phyloP scores from a whole-genome alignment of 2,329 filamentous ascomycete species.

The Pleurostoma richardsiae region DNA sequence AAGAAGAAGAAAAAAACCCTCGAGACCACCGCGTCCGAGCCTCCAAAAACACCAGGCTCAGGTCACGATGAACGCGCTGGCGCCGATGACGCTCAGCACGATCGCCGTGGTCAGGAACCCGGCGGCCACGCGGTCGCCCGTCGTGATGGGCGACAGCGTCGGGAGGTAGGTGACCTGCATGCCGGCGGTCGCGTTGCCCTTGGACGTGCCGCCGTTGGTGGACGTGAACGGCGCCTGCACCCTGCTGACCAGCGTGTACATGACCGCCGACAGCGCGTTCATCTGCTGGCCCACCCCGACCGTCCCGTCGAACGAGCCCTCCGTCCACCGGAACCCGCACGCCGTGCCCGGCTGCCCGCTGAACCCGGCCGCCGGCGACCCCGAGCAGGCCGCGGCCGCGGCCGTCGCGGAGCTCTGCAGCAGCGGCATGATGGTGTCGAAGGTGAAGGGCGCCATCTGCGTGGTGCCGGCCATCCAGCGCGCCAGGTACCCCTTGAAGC shows the following conservation, averaged over 20 bases:
- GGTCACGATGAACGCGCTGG: slow-evolving; percentile 42
- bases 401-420: slow-evolving; percentile 44
- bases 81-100: slow-evolving; percentile 40
- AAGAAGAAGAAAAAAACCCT: too few species aligned
- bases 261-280: slow-evolving; percentile 59
- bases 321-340: slow-evolving; percentile 65
- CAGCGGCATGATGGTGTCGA: slow-evolving; percentile 42
- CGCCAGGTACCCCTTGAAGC: slow-evolving; percentile 71
- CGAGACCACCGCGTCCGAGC: too few species aligned
- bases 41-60: slow-evolving; percentile 12
- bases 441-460: slow-evolving; percentile 49
- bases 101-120: slow-evolving; percentile 50
- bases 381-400: slow-evolving; percentile 47
- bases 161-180: slow-evolving; percentile 14
- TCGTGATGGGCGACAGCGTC: slow-evolving; percentile 34
- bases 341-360: slow-evolving; percentile 51
- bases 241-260: slow-evolving; percentile 50
- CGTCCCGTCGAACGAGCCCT: slow-evolving; percentile 49
- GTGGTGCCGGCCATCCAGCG: slow-evolving; percentile 58
- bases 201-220: slow-evolving; percentile 54
- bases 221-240: slow-evolving; percentile 41
- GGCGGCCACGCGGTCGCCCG: slow-evolving; percentile 48
- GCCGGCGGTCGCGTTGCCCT: slow-evolving; percentile 44
- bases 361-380: slow-evolving; percentile 35
- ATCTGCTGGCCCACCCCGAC: slow-evolving; percentile 66